A percentile compares a stretch with the other conserved stretches of the same genome.
Evolutionary conservation across 2,329 filamentous ascomycete genomes (phyloP).

Genomic region (Colletotrichum sp.): DNA sequence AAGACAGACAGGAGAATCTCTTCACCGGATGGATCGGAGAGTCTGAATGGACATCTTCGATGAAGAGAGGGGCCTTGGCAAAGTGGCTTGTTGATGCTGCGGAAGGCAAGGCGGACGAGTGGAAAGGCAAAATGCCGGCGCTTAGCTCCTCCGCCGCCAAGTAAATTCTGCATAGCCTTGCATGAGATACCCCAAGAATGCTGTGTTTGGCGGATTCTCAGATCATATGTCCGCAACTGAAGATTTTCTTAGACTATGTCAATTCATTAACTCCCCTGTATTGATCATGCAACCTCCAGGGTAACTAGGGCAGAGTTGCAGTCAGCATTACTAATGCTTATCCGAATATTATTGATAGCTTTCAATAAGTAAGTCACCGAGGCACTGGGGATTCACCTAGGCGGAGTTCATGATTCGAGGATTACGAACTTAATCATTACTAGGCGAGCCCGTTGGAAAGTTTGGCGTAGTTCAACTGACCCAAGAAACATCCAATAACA

Average conservation of each 20-base stretch:
- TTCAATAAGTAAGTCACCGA: too few species aligned
- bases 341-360: not conserved
- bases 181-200: not conserved
- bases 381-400: too few species aligned
- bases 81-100: constrained; percentile 33
- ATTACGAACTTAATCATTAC: too few species aligned
- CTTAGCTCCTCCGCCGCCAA: not conserved
- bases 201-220: not conserved
- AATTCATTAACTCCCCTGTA: not conserved
- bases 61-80: constrained; percentile 24
- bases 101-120: constrained; percentile 21
- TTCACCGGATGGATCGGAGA: constrained; percentile 25
- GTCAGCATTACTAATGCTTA: not conserved
- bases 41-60: constrained; percentile 22
- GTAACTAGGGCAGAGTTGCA: not conserved
- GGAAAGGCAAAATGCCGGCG: constrained; percentile 29
- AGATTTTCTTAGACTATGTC: not conserved
- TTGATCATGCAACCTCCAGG: not conserved
- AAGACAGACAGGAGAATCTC: constrained; percentile 26
- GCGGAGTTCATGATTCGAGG: too few species aligned
- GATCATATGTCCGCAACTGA: not conserved
- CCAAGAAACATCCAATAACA: not conserved
- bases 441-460: not conserved
- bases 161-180: not conserved
- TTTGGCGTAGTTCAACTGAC: not conserved